phyloP scores from a whole-genome alignment of 2,329 filamentous ascomycete genomes.

The Thermochaetoides dissita region DNA sequence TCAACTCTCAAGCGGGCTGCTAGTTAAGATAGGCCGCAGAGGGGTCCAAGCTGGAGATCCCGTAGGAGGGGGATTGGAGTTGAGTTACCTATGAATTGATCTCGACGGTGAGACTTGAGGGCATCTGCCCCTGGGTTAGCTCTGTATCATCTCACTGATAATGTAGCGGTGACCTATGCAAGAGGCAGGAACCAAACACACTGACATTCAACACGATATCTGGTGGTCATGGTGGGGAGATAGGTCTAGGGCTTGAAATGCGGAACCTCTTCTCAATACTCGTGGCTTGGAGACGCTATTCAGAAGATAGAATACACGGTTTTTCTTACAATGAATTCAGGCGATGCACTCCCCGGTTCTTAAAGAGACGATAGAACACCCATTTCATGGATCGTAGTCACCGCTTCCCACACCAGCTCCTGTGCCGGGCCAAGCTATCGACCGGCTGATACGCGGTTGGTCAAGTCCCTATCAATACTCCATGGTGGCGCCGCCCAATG shows the following conservation, averaged over 20 bases:
- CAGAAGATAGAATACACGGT: too few relatives aligned
- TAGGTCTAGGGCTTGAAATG: too few relatives aligned
- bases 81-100: slow-evolving; percentile 60
- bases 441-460: slow-evolving; percentile 3
- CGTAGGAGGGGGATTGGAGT: background rate
- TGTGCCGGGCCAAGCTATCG: slow-evolving; percentile 4
- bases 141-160: too few relatives aligned
- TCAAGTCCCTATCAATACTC: slow-evolving; percentile 2
- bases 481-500: slow-evolving; percentile 10
- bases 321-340: too few relatives aligned
- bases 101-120: slow-evolving; percentile 71
- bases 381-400: slow-evolving; percentile 4
- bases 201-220: slow-evolving; percentile 60
- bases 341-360: too few relatives aligned
- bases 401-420: slow-evolving; percentile 7
- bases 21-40: too few relatives aligned
- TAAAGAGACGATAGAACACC: background rate
- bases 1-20: too few relatives aligned
- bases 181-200: too few relatives aligned
- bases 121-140: slow-evolving; percentile 31
- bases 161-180: too few relatives aligned
- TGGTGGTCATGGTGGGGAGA: slow-evolving; percentile 37
- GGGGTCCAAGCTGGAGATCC: too few relatives aligned
- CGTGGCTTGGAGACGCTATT: too few relatives aligned
- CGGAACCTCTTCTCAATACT: too few relatives aligned